Evolutionary conservation across 2,329 filamentous ascomycete genomes (phyloP).

Genomic region (Fusarium sublunatum): DNA sequence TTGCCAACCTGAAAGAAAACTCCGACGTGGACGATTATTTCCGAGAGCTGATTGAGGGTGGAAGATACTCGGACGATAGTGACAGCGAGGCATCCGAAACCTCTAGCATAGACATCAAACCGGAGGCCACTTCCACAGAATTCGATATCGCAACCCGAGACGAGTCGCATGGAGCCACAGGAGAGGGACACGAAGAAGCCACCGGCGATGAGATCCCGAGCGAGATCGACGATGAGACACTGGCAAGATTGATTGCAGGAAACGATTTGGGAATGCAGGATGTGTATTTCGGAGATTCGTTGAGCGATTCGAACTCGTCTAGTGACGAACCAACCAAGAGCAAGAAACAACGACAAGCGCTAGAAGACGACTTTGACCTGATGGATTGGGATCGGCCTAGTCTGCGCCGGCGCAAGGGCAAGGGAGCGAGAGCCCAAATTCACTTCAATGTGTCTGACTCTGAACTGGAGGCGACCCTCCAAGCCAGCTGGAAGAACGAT

Average conservation of each 20-base stretch:
- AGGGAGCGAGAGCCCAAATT: slow-evolving; percentile 67
- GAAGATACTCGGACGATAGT: slow-evolving; percentile 19
- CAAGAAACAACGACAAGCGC: slow-evolving; percentile 52
- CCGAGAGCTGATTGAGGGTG: slow-evolving; percentile 21
- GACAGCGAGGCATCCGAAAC: slow-evolving; percentile 51
- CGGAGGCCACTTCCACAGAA: slow-evolving; percentile 67
- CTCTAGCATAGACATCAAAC: slow-evolving; percentile 53
- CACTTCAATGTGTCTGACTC: slow-evolving; percentile 70
- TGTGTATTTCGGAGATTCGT: slow-evolving; percentile 28
- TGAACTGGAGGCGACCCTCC: slow-evolving; percentile 71
- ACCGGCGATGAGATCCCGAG: slow-evolving; percentile 27
- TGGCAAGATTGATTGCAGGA: slow-evolving; percentile 43
- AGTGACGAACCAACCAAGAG: slow-evolving; percentile 39
- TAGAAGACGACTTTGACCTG: slow-evolving; percentile 78
- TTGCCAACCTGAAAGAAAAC: slow-evolving; percentile 70
- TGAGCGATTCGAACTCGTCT: slow-evolving; percentile 32
- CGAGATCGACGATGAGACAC: slow-evolving; percentile 44
- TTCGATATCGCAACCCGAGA: slow-evolving; percentile 46
- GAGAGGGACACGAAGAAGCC: slow-evolving; percentile 9
- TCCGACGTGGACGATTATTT: slow-evolving; percentile 61
- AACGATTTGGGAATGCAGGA: slow-evolving; percentile 36
- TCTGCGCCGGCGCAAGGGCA: slow-evolving; percentile 69
- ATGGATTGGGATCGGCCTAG: slow-evolving; percentile 84
- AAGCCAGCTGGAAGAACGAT: slow-evolving; percentile 73
- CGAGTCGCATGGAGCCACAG: slow-evolving; percentile 24